A percentile compares a stretch with the other conserved stretches of the same genome.
These are phyloP conservation scores for Zalaria sp. DNA, from an alignment of 2,329 filamentous ascomycete species.

Conservation along the genomic window DNA sequence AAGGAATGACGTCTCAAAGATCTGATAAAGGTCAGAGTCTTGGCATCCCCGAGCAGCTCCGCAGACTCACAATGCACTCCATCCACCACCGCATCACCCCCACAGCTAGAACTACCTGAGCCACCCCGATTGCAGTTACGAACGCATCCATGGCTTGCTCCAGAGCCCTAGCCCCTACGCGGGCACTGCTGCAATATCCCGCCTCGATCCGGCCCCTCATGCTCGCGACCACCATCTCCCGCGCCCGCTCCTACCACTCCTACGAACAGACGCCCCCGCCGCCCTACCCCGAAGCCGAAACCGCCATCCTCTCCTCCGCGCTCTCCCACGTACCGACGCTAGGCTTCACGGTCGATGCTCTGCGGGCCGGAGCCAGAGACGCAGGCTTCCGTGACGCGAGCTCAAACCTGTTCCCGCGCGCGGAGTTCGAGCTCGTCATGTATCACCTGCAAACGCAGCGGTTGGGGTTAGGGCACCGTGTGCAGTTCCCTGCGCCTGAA, in stretches of 20 bases:
- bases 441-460: conserved; percentile 62
- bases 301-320: conserved; percentile 67
- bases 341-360: conserved; percentile 64
- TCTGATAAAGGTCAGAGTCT: too few relatives aligned
- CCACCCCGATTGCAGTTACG: too few relatives aligned
- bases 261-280: conserved; percentile 50
- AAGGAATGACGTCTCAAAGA: too few relatives aligned
- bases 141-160: too few relatives aligned
- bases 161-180: background rate
- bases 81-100: too few relatives aligned
- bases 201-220: conserved; percentile 13
- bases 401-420: conserved; percentile 65
- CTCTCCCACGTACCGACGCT: conserved; percentile 62
- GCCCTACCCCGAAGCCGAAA: conserved; percentile 55
- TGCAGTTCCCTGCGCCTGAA: conserved; percentile 26
- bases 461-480: conserved; percentile 37
- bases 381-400: conserved; percentile 78
- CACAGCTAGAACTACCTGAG: too few relatives aligned
- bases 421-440: conserved; percentile 66
- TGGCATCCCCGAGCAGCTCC: too few relatives aligned
- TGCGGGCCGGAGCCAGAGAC: conserved; percentile 68
- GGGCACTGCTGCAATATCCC: conserved; percentile 4
- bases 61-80: too few relatives aligned
- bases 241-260: conserved; percentile 50
- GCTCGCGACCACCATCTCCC: conserved; percentile 8